Conservation (phyloP, 2,329 filamentous ascomycete species). For the Coniella vitis region DNA sequence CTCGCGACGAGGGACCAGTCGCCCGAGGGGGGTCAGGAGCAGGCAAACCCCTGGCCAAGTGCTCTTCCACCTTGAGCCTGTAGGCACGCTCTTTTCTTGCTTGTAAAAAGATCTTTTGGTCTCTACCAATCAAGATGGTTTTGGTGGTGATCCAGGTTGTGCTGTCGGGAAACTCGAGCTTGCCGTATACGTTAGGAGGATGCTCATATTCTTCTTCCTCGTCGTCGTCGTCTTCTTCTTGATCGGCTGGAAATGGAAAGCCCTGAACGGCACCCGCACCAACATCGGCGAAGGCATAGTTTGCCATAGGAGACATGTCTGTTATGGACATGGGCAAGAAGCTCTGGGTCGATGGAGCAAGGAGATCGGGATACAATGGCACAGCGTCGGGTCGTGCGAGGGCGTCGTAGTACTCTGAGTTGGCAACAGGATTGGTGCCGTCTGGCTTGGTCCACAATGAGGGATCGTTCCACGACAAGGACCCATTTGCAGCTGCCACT, state of each 20-base stretch:
- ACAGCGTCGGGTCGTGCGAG: neutral
- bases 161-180: conserved; percentile 13
- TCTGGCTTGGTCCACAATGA: too few species aligned
- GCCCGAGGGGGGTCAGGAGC: conserved; percentile 38
- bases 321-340: neutral
- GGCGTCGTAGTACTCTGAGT: neutral
- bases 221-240: neutral
- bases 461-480: too few species aligned
- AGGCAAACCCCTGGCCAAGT: conserved; percentile 41
- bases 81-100: conserved; percentile 46
- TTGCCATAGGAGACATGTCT: neutral
- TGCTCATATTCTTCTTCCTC: neutral
- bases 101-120: conserved; percentile 28
- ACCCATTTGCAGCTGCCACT: too few species aligned
- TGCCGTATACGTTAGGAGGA: neutral
- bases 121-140: conserved; percentile 14
- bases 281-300: neutral
- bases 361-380: neutral
- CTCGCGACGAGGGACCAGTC: conserved; percentile 31
- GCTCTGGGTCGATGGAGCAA: neutral
- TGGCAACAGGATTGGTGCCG: too few species aligned
- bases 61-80: conserved; percentile 39
- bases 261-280: neutral
- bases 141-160: conserved; percentile 11
- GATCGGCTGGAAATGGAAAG: neutral